Conservation (phyloP, 768 basidiomycete species). For the Lentinula boryana region DNA sequence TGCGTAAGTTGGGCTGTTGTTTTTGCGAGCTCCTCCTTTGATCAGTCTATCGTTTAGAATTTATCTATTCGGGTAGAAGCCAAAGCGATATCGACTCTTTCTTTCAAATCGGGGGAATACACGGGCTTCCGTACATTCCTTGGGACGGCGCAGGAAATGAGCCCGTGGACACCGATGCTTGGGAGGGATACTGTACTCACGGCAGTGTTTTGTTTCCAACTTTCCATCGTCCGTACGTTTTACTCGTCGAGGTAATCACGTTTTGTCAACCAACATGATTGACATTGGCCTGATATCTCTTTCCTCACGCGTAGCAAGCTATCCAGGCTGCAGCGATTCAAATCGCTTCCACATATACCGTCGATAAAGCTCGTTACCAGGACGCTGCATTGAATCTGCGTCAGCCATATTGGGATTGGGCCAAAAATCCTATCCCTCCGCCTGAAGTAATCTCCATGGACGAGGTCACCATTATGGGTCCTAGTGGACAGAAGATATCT, state of each 20-base stretch:
- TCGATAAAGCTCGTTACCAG: constrained; percentile 23
- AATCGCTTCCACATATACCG: constrained; percentile 36
- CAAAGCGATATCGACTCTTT: constrained; percentile 30
- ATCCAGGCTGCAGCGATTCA: constrained; percentile 31
- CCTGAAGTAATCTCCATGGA: constrained; percentile 28
- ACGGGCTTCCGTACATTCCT: constrained; percentile 39
- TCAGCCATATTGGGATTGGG: constrained; percentile 51
- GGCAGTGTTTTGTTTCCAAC: constrained; percentile 47
- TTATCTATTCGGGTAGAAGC: constrained; percentile 19
- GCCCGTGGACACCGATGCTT: constrained; percentile 18
- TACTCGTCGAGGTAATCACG: constrained; percentile 38
- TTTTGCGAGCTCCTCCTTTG: background rate
- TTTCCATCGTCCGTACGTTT: constrained; percentile 50
- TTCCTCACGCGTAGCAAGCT: constrained; percentile 33
- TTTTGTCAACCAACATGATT: background rate
- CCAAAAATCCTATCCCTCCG: constrained; percentile 30
- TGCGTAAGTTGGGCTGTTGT: constrained; percentile 26
- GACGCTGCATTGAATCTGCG: constrained; percentile 29
- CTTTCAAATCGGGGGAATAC: constrained; percentile 44
- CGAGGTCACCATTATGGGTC: constrained; percentile 25
- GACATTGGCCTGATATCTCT: background rate
- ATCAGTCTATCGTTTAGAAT: constrained; percentile 14
- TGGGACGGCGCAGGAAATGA: constrained; percentile 36
- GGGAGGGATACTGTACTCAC: constrained; percentile 53
- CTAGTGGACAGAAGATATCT: constrained; percentile 20